phyloP scores from a whole-genome alignment of 441 rosid species.

The Arabidopsis lyrata region DNA sequence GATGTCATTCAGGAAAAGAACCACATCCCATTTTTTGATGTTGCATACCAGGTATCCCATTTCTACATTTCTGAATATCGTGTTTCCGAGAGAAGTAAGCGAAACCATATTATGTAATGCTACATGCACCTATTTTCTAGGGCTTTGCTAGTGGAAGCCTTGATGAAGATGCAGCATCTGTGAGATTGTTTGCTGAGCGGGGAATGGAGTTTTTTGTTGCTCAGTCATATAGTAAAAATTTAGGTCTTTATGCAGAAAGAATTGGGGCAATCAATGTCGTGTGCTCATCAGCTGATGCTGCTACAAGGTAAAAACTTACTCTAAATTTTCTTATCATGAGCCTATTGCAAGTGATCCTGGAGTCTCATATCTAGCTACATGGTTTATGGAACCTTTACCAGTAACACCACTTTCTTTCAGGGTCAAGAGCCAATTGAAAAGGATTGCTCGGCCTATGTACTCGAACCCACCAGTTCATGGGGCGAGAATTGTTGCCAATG shows the following conservation, averaged over 20 bases:
- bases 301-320: slow-evolving; percentile 62
- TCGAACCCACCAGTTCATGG: slow-evolving; percentile 97
- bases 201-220: slow-evolving; percentile 93
- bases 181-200: slow-evolving; percentile 85
- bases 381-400: background rate
- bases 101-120: background rate
- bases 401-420: slow-evolving; percentile 48
- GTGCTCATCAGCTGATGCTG: slow-evolving; percentile 90
- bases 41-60: slow-evolving; percentile 87
- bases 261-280: slow-evolving; percentile 91
- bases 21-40: slow-evolving; percentile 94
- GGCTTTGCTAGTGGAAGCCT: slow-evolving; percentile 99
- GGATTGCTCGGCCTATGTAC: slow-evolving; percentile 96
- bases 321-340: background rate
- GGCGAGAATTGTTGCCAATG: slow-evolving; percentile 88
- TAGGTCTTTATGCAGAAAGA: slow-evolving; percentile 95
- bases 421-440: slow-evolving; percentile 97
- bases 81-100: slow-evolving; percentile 5
- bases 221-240: slow-evolving; percentile 96
- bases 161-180: slow-evolving; percentile 87
- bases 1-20: slow-evolving; percentile 93
- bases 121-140: slow-evolving; percentile 45
- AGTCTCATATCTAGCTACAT: slow-evolving; percentile 5
- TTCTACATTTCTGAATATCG: background rate
- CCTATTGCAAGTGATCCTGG: background rate